phyloP scores from a whole-genome alignment of 2,329 filamentous ascomycete genomes.

The Atkinsonella hypoxylon region DNA sequence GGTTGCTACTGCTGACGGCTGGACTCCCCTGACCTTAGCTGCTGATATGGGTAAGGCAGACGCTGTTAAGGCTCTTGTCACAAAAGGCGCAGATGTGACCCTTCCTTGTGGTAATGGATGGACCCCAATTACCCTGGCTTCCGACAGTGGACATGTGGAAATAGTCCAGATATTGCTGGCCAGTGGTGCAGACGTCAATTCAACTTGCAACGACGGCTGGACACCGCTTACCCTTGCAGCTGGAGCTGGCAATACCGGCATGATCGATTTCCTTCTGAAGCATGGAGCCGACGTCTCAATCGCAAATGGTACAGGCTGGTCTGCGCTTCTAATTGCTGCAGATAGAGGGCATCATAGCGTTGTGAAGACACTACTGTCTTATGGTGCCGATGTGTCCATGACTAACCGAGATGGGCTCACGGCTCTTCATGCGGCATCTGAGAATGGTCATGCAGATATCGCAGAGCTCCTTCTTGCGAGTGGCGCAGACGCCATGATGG shows the following conservation, averaged over 20 bases:
- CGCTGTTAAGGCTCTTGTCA: constrained; percentile 1
- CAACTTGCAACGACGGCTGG: constrained; percentile 4
- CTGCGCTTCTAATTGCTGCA: constrained; percentile 1
- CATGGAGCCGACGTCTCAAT: constrained; percentile 1
- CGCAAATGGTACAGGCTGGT: not conserved
- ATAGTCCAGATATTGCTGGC: constrained; percentile 6
- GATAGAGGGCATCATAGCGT: not conserved
- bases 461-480: constrained; percentile 1
- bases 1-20: constrained; percentile 6
- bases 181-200: constrained; percentile 3
- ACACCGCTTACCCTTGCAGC: constrained; percentile 2
- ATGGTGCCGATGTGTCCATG: not conserved
- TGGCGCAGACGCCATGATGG: not conserved
- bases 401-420: not conserved
- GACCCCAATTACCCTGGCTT: constrained; percentile 3
- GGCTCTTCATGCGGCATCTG: not conserved
- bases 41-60: constrained; percentile 3
- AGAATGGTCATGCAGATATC: not conserved
- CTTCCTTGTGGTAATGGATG: constrained; percentile 4
- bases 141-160: constrained; percentile 2
- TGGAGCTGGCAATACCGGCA: not conserved
- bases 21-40: constrained; percentile 7
- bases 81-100: constrained; percentile 3
- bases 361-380: not conserved
- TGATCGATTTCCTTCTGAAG: constrained; percentile 2